Evolutionary conservation across 2,329 filamentous ascomycete species (phyloP).

Genomic region (Penicillium sp.): DNA sequence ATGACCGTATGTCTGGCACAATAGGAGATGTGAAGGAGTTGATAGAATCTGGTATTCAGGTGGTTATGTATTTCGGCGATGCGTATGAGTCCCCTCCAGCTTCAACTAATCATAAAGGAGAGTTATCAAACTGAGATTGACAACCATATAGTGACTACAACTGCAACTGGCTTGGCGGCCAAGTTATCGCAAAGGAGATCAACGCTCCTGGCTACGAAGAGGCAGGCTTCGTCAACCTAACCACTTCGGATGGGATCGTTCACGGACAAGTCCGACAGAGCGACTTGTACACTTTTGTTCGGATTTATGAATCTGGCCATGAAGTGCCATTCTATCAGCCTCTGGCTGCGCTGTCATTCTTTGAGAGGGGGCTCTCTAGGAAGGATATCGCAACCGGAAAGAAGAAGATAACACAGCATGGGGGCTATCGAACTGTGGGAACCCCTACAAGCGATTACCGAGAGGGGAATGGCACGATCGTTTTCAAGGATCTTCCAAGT

Average conservation of each 20-base stretch:
- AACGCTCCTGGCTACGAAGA: conserved; percentile 14
- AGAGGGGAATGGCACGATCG: conserved; percentile 38
- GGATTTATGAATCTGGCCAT: conserved; percentile 48
- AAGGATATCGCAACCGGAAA: conserved; percentile 54
- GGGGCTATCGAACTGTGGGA: conserved; percentile 12
- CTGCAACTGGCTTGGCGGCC: conserved; percentile 22
- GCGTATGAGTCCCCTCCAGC: conserved; percentile 12
- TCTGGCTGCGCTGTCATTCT: conserved; percentile 50
- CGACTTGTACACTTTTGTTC: conserved; percentile 16
- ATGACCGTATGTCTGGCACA: conserved; percentile 39
- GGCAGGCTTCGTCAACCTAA: conserved; percentile 19
- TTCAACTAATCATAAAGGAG: background rate
- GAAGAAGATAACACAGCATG: conserved; percentile 2
- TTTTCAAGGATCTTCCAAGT: conserved; percentile 42
- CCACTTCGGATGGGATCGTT: conserved; percentile 14
- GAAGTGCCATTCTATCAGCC: conserved; percentile 59
- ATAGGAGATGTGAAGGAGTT: conserved; percentile 45
- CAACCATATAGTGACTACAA: conserved; percentile 22
- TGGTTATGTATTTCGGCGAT: conserved; percentile 33
- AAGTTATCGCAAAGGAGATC: conserved; percentile 17
- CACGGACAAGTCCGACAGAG: conserved; percentile 20
- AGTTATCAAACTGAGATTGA: background rate
- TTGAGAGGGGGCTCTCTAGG: conserved; percentile 50
- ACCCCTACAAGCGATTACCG: conserved; percentile 14
- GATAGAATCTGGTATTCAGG: conserved; percentile 41